Evolutionary conservation across 306 rosid species (phyloP).

Genomic region (Begonia fuchsioides): DNA sequence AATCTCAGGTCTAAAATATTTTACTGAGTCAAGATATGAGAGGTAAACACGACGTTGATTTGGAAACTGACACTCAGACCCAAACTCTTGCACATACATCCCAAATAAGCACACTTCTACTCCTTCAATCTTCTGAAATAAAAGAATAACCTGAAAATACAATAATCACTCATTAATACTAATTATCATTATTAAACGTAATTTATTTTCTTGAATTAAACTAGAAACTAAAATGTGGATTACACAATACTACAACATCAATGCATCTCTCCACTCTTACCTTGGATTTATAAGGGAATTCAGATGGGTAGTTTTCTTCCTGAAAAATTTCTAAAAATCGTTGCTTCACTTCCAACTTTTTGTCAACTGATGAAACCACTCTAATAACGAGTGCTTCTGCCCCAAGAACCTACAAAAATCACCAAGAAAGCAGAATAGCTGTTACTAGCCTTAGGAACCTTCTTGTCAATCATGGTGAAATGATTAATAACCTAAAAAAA

Average conservation of each 20-base stretch:
- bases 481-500: not conserved
- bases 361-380: conserved; percentile 96
- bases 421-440: not conserved
- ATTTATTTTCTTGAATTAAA: not conserved
- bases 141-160: conserved; percentile 50
- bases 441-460: not conserved
- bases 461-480: not conserved
- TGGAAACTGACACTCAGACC: conserved; percentile 77
- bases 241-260: not conserved
- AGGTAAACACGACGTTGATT: too few species aligned
- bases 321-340: conserved; percentile 87
- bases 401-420: conserved; percentile 64
- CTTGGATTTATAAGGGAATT: conserved; percentile 95
- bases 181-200: not conserved
- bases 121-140: conserved; percentile 97
- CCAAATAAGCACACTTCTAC: conserved; percentile 97
- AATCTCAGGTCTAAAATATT: too few species aligned
- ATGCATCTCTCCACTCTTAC: conserved; percentile 20
- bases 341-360: conserved; percentile 89
- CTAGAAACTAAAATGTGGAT: not conserved
- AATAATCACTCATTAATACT: not conserved
- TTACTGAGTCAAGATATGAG: too few species aligned
- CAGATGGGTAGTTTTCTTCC: conserved; percentile 89
- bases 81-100: conserved; percentile 99
- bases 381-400: conserved; percentile 81